A percentile compares a stretch with the other conserved stretches of the same genome.
phyloP scores from a whole-genome alignment of 257 asterid species.

The Dorcoceras hygrometricum region DNA sequence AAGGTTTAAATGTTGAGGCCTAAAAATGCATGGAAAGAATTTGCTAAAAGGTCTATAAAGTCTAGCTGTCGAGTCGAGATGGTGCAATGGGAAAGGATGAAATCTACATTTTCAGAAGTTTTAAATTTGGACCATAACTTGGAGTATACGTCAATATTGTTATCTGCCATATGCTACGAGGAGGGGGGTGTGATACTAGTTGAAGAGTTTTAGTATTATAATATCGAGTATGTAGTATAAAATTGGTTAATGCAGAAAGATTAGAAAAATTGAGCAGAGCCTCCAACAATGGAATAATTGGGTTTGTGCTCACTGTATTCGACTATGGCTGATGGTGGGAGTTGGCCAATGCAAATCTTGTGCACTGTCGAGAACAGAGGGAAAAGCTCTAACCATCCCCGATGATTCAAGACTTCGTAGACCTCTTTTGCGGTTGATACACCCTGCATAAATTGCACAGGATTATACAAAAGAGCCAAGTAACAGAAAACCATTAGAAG shows the following conservation, averaged over 20 bases:
- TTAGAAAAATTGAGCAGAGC: slow-evolving; percentile 43
- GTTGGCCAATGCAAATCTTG: slow-evolving; percentile 72
- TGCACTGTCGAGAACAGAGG: slow-evolving; percentile 92
- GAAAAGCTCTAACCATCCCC: slow-evolving; percentile 80
- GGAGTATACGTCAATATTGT: not conserved
- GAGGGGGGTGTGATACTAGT: not conserved
- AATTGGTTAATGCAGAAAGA: slow-evolving; percentile 12
- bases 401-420: slow-evolving; percentile 66
- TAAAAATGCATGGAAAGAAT: no score
- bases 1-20: not conserved
- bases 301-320: slow-evolving; percentile 62
- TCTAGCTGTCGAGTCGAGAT: not conserved
- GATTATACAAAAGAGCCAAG: not conserved
- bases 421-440: slow-evolving; percentile 89
- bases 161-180: not conserved
- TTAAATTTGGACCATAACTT: not conserved
- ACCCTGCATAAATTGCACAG: slow-evolving; percentile 43
- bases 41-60: not conserved
- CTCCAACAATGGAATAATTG: slow-evolving; percentile 44
- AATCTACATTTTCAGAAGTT: no score
- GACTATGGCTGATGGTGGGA: slow-evolving; percentile 77
- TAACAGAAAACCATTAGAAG: not conserved
- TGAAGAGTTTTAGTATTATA: not conserved
- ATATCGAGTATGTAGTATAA: not conserved
- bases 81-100: not conserved